phyloP scores from a whole-genome alignment of 805 yeast species.

The Suhomyces sp. region DNA sequence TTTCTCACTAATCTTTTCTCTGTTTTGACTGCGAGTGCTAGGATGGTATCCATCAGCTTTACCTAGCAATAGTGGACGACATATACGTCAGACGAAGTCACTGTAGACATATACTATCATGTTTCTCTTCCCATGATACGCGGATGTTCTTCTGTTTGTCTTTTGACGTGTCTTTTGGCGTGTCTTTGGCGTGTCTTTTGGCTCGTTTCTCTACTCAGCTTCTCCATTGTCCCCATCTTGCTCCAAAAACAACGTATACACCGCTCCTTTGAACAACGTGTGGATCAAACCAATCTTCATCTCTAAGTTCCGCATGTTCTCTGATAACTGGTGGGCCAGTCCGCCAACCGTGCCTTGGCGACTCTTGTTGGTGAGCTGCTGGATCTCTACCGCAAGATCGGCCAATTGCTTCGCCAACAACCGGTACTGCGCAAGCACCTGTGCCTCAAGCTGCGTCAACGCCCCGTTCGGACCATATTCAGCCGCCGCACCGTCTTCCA shows the following conservation, averaged over 20 bases:
- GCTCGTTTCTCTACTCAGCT: too few species aligned
- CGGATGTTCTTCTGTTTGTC: too few species aligned
- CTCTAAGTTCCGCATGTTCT: conserved; percentile 58
- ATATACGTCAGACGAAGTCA: too few species aligned
- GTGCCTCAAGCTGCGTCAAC: conserved; percentile 29
- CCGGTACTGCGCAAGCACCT: conserved; percentile 38
- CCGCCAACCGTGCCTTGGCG: conserved; percentile 11
- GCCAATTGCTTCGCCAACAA: conserved; percentile 31
- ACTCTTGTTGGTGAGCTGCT: conserved; percentile 20
- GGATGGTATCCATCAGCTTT: too few species aligned
- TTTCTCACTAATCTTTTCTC: too few species aligned
- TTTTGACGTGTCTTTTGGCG: too few species aligned
- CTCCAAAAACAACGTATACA: conserved; percentile 59
- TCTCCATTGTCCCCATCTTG: conserved; percentile 25
- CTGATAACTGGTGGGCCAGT: conserved; percentile 33
- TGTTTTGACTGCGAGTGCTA: too few species aligned
- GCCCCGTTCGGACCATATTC: conserved; percentile 3
- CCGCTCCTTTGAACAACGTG: conserved; percentile 67
- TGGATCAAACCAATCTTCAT: conserved; percentile 61
- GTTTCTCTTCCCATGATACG: too few species aligned
- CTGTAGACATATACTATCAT: too few species aligned
- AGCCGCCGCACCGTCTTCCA: background rate
- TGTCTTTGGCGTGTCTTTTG: too few species aligned
- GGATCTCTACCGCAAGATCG: conserved; percentile 31
- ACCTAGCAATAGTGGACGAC: too few species aligned